Percentiles rank a stretch among this genome's conserved stretches.
phyloP scores from a whole-genome alignment of 129 eudicot species.

The Saposhnikovia divaricata region DNA sequence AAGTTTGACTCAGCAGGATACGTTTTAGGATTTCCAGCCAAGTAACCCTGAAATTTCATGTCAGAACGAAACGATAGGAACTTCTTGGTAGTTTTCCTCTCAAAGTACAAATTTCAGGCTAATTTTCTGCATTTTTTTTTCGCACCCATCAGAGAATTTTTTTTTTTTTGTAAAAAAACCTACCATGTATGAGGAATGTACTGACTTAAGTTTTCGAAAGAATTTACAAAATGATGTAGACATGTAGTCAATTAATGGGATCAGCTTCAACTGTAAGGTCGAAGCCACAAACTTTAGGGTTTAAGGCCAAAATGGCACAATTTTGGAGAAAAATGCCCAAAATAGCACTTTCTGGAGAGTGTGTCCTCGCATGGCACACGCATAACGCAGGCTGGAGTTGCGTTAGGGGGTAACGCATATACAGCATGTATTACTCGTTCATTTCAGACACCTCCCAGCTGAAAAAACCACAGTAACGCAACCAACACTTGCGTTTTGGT shows the following conservation, averaged over 20 bases:
- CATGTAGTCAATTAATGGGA: neutral
- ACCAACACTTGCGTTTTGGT: too few species aligned
- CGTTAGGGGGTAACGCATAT: too few species aligned
- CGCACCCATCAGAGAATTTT: too few species aligned
- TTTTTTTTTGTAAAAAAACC: neutral
- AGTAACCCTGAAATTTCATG: constrained; percentile 38
- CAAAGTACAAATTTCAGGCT: neutral
- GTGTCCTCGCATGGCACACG: too few species aligned
- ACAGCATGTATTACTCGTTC: too few species aligned
- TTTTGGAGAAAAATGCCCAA: too few species aligned
- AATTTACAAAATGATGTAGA: too few species aligned
- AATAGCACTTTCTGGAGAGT: too few species aligned
- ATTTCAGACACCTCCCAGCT: too few species aligned
- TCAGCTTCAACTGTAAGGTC: neutral
- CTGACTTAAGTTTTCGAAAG: neutral
- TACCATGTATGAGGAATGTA: neutral
- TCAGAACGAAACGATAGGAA: neutral
- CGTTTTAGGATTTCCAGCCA: constrained; percentile 49
- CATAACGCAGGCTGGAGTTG: too few species aligned
- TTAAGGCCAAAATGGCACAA: too few species aligned
- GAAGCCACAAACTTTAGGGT: neutral
- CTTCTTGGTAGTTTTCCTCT: neutral
- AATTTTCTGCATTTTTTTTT: neutral
- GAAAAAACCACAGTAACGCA: too few species aligned
- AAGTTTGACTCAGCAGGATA: constrained; percentile 18